phyloP scores from a whole-genome alignment of 2,329 filamentous ascomycete genomes.

The Bipolaris gigantea region DNA sequence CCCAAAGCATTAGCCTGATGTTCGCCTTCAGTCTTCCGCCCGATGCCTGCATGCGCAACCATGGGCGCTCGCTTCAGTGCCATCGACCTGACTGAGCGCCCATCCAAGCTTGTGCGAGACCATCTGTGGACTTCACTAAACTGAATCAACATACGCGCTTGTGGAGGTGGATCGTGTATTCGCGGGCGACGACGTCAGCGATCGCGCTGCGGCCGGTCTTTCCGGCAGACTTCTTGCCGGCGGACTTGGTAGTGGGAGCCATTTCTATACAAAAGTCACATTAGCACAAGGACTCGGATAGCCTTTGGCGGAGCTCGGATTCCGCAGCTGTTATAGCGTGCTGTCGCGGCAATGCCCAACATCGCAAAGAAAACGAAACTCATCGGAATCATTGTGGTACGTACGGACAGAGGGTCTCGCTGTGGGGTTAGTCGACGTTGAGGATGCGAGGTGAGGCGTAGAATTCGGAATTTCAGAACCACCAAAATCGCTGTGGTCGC shows the following conservation, averaged over 20 bases:
- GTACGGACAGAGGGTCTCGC: slow-evolving; percentile 32
- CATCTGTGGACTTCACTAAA: slow-evolving; percentile 72
- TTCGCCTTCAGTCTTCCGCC: slow-evolving; percentile 65
- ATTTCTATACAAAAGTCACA: slow-evolving; percentile 37
- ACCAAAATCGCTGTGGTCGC: slow-evolving; percentile 26
- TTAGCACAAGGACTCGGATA: slow-evolving; percentile 21
- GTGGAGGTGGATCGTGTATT: slow-evolving; percentile 99
- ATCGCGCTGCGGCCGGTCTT: slow-evolving; percentile 86
- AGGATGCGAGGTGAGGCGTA: slow-evolving; percentile 24
- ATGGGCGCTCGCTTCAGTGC: slow-evolving; percentile 21
- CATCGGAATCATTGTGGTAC: slow-evolving; percentile 9
- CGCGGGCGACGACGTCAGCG: slow-evolving; percentile 97
- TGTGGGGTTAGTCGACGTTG: slow-evolving; percentile 34
- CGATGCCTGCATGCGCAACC: slow-evolving; percentile 50
- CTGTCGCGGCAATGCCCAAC: slow-evolving; percentile 1
- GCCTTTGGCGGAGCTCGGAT: neutral
- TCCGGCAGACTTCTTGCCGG: slow-evolving; percentile 63
- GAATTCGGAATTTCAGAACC: slow-evolving; percentile 16
- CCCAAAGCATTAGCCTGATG: slow-evolving; percentile 51
- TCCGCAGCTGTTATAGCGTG: neutral
- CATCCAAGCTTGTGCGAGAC: slow-evolving; percentile 43
- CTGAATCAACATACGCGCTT: slow-evolving; percentile 87
- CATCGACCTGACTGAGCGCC: slow-evolving; percentile 21
- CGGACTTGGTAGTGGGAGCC: slow-evolving; percentile 46
- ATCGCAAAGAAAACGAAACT: neutral